Conservation (phyloP, 306 rosid species). For the Quercus bicolor region DNA sequence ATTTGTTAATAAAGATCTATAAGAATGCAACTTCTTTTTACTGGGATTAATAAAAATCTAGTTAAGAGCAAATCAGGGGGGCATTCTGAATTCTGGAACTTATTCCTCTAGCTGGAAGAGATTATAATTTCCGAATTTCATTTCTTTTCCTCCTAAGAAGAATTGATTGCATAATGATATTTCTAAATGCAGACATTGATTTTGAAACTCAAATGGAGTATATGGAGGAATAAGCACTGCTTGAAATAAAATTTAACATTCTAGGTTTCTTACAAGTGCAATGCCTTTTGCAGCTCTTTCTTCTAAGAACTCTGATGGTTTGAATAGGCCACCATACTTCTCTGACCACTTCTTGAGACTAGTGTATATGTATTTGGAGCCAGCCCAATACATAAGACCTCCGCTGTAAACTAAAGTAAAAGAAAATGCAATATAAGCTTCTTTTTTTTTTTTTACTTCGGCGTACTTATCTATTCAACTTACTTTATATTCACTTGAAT, state of each 20-base stretch:
- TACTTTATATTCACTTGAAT: neutral
- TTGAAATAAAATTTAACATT: neutral
- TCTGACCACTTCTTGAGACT: conserved; percentile 85
- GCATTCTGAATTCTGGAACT: too few relatives aligned
- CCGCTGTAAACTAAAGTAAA: conserved; percentile 53
- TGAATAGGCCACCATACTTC: conserved; percentile 69
- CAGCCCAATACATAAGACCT: conserved; percentile 88
- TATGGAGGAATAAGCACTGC: neutral
- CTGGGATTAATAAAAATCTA: too few relatives aligned
- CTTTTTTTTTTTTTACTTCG: too few relatives aligned
- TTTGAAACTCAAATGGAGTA: too few relatives aligned
- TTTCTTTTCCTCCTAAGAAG: too few relatives aligned
- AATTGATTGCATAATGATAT: too few relatives aligned
- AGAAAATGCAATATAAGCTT: neutral
- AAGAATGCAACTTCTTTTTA: too few relatives aligned
- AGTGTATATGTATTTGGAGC: conserved; percentile 65
- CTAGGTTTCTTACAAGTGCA: conserved; percentile 55
- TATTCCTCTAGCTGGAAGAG: too few relatives aligned
- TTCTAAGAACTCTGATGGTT: conserved; percentile 83
- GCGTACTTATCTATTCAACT: neutral
- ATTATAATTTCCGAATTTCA: too few relatives aligned
- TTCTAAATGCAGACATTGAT: too few relatives aligned
- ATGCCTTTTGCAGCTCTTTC: conserved; percentile 77
- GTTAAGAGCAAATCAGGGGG: too few relatives aligned
- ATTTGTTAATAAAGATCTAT: too few relatives aligned